Evolutionary conservation across 768 basidiomycete species (phyloP), one percentile per base, ranked within the genome.

Genomic region (Boletus fagicola): DNA sequence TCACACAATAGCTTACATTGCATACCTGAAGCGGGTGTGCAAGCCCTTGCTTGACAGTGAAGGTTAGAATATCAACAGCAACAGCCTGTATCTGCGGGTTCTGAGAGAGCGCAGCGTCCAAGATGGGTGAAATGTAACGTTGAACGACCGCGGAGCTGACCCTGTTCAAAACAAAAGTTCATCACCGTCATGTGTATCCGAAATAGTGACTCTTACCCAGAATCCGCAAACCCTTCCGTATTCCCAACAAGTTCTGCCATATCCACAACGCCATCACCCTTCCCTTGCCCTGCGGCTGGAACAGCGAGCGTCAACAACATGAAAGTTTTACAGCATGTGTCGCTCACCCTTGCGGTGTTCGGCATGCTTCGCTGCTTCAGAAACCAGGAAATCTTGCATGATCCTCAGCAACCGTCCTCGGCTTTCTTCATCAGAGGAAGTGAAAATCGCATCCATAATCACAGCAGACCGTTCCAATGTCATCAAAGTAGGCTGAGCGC

Each of bases 161-260:
- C 28, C 96, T 98, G 65, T 28, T 56, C 59, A 47, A 36, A 13
- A 57, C 22, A 44, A 12, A 42, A 6, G 59, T 1, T 65, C 31
- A 35, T 49, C 28, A 38, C 28, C 16, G 31, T 47, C 28, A 20
- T 10, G 31, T 6, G 33, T 9, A 48, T 26, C 1, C 3, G n/a
- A 43, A 54, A 38, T 31, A 44, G n/a, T 18, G 12, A 20, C 31
- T 59, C 84, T 65, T 73, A 98, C 97, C 95, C 95, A 7, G 96
- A 98, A 64, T 98, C 97, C 0, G 96, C 94, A 69, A 98, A 96
- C 1, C 89, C 93, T 65, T 94, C 90, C 0, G 94, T 94, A 65
- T 96, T 95, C 0, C 97, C 97, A 4, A 98, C 90, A 10, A 99
- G 78, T 65, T 97, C 93, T 0, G 89, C 88, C 87, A 99, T 94